Percentiles rank a stretch among this genome's conserved stretches.
Evolutionary conservation across 2,329 filamentous ascomycete genomes (phyloP).

Genomic region (Beauveria pseudobassiana): DNA sequence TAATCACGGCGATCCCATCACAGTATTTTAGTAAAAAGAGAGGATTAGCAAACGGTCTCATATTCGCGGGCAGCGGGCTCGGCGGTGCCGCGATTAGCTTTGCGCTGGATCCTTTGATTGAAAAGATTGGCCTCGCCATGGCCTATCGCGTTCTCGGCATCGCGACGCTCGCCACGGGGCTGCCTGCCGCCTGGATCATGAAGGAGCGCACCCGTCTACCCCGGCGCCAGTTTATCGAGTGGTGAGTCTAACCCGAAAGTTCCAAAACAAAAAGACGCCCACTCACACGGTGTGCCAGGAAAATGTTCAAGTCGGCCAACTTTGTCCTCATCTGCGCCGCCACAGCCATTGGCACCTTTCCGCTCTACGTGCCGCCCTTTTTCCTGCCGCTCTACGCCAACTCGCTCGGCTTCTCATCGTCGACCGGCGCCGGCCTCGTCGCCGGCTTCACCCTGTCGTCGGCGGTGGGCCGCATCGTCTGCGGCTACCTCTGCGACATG

Average conservation of each 20-base stretch:
- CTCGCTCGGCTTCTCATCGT: conserved; percentile 46
- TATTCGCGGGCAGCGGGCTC: conserved; percentile 46
- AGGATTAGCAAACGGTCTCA: conserved; percentile 48
- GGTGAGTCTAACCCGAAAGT: conserved; percentile 24
- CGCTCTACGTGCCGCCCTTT: conserved; percentile 53
- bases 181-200: conserved; percentile 48
- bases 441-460: conserved; percentile 56
- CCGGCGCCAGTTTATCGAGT: conserved; percentile 39
- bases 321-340: conserved; percentile 47
- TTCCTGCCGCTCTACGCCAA: conserved; percentile 50
- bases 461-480: conserved; percentile 47
- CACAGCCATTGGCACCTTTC: conserved; percentile 50
- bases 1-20: conserved; percentile 39
- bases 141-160: conserved; percentile 46
- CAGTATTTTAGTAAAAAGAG: conserved; percentile 49
- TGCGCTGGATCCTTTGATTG: conserved; percentile 39
- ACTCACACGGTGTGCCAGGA: conserved; percentile 26
- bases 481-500: conserved; percentile 45
- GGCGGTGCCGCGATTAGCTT: conserved; percentile 48
- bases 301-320: conserved; percentile 42
- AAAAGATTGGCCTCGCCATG: conserved; percentile 39
- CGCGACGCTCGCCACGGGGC: conserved; percentile 42
- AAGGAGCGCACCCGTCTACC: conserved; percentile 35
- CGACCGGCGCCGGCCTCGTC: conserved; percentile 47
- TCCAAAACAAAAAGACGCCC: no score